Conservation (phyloP, 75 land plant genomes). For the Pinus albicaulis region DNA sequence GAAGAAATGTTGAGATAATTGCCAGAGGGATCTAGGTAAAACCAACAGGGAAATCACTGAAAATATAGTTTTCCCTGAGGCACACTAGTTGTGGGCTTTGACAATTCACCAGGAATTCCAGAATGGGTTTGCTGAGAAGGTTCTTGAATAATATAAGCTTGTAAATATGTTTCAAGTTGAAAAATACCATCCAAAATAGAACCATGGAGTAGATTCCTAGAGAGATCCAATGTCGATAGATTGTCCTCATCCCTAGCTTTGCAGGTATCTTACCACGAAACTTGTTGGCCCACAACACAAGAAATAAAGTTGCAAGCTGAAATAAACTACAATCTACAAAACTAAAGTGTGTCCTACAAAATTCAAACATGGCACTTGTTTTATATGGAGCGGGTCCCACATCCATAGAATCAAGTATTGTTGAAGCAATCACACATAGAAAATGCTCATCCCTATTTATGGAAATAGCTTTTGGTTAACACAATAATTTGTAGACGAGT, state of each 20-base stretch:
- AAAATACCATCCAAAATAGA: constrained; percentile 64
- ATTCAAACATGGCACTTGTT: too few relatives aligned
- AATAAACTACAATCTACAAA: too few relatives aligned
- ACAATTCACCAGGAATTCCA: constrained; percentile 64
- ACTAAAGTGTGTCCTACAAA: too few relatives aligned
- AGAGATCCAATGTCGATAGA: constrained; percentile 59
- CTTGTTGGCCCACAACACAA: constrained; percentile 61
- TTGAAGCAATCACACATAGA: too few relatives aligned
- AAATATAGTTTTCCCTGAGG: constrained; percentile 53
- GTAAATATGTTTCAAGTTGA: constrained; percentile 46
- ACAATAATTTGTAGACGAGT: too few relatives aligned
- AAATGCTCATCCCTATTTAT: too few relatives aligned
- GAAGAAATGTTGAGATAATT: constrained; percentile 42
- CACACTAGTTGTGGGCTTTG: constrained; percentile 69
- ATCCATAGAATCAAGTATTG: too few relatives aligned
- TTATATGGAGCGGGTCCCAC: too few relatives aligned
- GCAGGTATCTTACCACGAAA: constrained; percentile 74
- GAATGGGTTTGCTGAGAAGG: constrained; percentile 65
- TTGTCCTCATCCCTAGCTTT: constrained; percentile 51
- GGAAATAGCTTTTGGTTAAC: too few relatives aligned
- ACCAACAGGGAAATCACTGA: constrained; percentile 75
- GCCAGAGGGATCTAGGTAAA: constrained; percentile 52
- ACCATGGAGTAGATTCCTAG: constrained; percentile 60
- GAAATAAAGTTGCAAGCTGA: too few relatives aligned
- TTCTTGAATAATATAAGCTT: constrained; percentile 66